phyloP scores from a whole-genome alignment of 345 rosid species.

The Psidium friedrichsthalianum region DNA sequence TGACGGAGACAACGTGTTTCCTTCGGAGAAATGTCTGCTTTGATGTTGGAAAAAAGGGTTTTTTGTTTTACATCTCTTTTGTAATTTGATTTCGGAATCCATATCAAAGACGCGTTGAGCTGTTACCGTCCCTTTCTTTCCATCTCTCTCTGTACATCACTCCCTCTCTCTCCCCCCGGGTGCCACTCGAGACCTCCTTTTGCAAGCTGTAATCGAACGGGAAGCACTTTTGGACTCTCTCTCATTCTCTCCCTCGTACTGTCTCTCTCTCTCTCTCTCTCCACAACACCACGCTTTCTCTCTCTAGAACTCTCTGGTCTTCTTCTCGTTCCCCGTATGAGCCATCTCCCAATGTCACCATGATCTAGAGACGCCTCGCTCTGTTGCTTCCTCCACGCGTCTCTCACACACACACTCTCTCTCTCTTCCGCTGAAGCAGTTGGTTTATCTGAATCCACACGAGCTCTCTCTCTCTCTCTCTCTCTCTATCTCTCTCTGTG shows the following conservation, averaged over 20 bases:
- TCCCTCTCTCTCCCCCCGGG: neutral
- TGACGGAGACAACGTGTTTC: neutral
- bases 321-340: neutral
- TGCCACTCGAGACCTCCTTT: neutral
- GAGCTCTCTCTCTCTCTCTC: neutral
- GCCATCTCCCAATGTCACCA: constrained; percentile 11
- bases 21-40: neutral
- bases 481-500: neutral
- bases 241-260: neutral
- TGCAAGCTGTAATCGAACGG: constrained; percentile 45
- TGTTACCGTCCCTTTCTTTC: constrained; percentile 28
- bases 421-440: neutral
- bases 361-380: constrained; percentile 17
- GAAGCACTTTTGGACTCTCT: neutral
- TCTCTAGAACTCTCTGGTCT: neutral
- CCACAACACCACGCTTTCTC: neutral
- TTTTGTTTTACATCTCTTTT: neutral
- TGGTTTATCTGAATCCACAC: neutral
- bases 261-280: neutral
- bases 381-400: constrained; percentile 26
- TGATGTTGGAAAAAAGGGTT: neutral
- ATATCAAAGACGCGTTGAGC: constrained; percentile 60
- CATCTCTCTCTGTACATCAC: neutral
- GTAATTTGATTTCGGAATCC: neutral
- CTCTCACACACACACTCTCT: neutral